These are phyloP conservation scores for Calonectria crousiana DNA, from an alignment of 2,329 filamentous ascomycete genomes.

Conservation along the genomic window DNA sequence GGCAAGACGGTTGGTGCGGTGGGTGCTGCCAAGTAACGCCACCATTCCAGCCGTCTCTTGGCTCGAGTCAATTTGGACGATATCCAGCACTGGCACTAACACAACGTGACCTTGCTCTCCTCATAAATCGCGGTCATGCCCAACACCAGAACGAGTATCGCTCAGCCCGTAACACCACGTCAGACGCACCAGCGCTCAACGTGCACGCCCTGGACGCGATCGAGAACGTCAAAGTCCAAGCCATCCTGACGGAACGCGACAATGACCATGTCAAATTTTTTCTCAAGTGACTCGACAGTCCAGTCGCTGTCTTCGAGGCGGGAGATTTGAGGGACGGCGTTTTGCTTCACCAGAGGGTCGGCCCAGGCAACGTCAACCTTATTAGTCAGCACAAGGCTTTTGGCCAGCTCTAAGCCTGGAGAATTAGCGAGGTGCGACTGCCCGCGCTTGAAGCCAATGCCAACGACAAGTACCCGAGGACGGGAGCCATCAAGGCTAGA, in stretches of 20 bases:
- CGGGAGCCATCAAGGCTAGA: conserved; percentile 14
- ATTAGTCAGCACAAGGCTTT: conserved; percentile 49
- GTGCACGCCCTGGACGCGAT: conserved; percentile 48
- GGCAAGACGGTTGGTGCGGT: neutral
- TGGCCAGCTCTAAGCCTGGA: conserved; percentile 58
- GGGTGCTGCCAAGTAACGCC: conserved; percentile 21
- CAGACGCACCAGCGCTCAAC: conserved; percentile 56
- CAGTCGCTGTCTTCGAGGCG: conserved; percentile 54
- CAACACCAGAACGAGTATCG: neutral
- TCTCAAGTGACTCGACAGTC: conserved; percentile 51
- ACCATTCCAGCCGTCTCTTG: conserved; percentile 2
- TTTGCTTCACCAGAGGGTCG: conserved; percentile 58
- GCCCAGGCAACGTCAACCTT: conserved; percentile 58
- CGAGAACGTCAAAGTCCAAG: conserved; percentile 55
- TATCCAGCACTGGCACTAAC: neutral
- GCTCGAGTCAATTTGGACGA: conserved; percentile 4
- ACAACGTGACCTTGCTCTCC: neutral
- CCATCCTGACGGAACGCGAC: conserved; percentile 57
- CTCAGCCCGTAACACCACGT: neutral
- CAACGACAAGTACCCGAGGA: conserved; percentile 57
- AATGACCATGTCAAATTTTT: conserved; percentile 57
- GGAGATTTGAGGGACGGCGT: conserved; percentile 54
- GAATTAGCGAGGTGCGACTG: conserved; percentile 62
- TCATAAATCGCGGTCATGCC: neutral
- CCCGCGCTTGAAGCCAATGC: conserved; percentile 64